Base-by-base conservation (phyloP, 371 early-diverging fungal species). In the Syncephalastrum monosporum region DNA sequence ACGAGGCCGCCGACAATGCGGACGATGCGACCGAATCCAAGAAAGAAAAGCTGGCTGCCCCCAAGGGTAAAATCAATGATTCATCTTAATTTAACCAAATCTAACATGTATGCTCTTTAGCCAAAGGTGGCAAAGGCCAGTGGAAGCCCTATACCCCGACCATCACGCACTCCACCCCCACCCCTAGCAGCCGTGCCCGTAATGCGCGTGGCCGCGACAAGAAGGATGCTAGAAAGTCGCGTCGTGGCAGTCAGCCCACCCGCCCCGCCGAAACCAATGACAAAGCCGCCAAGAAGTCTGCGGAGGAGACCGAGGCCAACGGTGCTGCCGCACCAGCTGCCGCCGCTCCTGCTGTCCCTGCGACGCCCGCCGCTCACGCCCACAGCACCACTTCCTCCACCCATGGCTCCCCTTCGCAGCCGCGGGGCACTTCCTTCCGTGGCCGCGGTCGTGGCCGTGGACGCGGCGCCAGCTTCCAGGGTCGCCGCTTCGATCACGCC, bases 141-240 rank as follows among this genome's bases (percentile, higher is more conserved):
- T 82, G 85, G 81, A 82, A 79, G 21, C 77, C 79, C 21, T 74
- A 69, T 53, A 82, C 85, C 25, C 83, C 85, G 53, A 82, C 77
- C 27, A 81, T 85, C 54, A 81, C 77, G 10, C 85, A 85, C 53
- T 65, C 82, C 19, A 50, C 73, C 16, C 65, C 77, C 25, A 53
- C 74, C 10, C 71, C 76, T 19, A 27, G 48, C 33, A 24, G 50
- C 4, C 56, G 63, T 38, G 42, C 50, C 27, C 50, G 51, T 42
- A 57, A 27, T 56, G 63, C 19, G 53, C 55, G 61, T 46, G 68
- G 74, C 23, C 21, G 56, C 43, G 56, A 52, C 19, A 41, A 41
- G 47, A 55, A 58, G 24, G 57, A 53, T 23, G 57, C 42, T 3
- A 43, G 54, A 41, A 66, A 66, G 47, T 41, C 61, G 42, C 66